Evolutionary conservation across 495 filamentous ascomycete species (phyloP).

Genomic region (Xylaria nigripes): DNA sequence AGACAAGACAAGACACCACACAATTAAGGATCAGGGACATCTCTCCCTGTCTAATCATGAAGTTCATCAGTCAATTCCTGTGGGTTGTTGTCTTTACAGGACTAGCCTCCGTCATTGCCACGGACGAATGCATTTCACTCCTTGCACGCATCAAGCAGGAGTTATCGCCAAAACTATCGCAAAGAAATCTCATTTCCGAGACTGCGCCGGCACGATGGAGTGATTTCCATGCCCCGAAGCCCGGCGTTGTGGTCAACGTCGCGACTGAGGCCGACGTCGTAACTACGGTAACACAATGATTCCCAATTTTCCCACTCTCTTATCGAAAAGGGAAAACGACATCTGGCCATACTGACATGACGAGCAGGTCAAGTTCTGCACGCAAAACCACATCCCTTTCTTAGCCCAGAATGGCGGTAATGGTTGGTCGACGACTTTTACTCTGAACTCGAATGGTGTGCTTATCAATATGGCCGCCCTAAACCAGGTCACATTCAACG

Average conservation of each 20-base stretch:
- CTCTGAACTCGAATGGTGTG: slow-evolving; percentile 11
- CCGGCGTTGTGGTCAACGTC: slow-evolving; percentile 23
- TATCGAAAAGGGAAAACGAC: slow-evolving; percentile 6
- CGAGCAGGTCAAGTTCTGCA: background rate
- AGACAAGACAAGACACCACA: too few relatives aligned
- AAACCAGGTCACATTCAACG: slow-evolving; percentile 17
- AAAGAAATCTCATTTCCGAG: background rate
- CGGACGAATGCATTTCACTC: background rate
- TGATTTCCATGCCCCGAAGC: slow-evolving; percentile 19
- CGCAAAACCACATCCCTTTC: slow-evolving; percentile 17
- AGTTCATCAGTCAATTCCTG: background rate
- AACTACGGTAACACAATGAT: slow-evolving; percentile 14
- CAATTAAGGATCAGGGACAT: too few relatives aligned
- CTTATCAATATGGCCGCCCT: slow-evolving; percentile 22
- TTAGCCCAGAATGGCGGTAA: slow-evolving; percentile 24
- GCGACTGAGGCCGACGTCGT: slow-evolving; percentile 23
- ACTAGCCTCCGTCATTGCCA: background rate
- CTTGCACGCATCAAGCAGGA: background rate
- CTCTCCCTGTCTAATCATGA: background rate
- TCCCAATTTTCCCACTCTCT: background rate
- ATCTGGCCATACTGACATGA: background rate
- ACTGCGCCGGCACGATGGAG: slow-evolving; percentile 19
- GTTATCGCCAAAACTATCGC: background rate
- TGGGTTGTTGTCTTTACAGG: background rate
- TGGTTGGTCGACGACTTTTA: slow-evolving; percentile 26